A percentile compares a stretch with the other conserved stretches of the same genome.
These are phyloP conservation scores for Alternaria alternata DNA, from an alignment of 2,329 filamentous ascomycete species.

Conservation along the genomic window DNA sequence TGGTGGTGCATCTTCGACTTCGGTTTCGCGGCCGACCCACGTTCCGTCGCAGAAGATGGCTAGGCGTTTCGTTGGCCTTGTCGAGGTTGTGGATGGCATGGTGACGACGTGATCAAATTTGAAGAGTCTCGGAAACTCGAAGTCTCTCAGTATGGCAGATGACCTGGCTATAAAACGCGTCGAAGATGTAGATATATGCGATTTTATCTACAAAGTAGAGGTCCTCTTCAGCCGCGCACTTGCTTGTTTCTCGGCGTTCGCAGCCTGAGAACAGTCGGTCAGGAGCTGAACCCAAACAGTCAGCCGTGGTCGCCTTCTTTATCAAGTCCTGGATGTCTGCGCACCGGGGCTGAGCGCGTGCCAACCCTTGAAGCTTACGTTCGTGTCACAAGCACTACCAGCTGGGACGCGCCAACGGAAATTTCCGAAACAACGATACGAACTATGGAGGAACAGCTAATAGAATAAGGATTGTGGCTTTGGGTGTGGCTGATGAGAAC, in stretches of 20 bases:
- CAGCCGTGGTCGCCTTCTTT: constrained; percentile 19
- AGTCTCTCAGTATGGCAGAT: neutral
- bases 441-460: neutral
- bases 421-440: neutral
- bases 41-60: constrained; percentile 48
- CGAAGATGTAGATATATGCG: neutral
- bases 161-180: neutral
- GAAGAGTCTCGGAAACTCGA: neutral
- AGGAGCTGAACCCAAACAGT: neutral
- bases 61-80: constrained; percentile 35
- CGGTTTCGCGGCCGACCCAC: constrained; percentile 48
- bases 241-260: constrained; percentile 1
- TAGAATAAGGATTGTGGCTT: neutral
- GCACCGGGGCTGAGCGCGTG: constrained; percentile 19
- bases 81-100: constrained; percentile 20
- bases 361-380: constrained; percentile 6
- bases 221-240: neutral
- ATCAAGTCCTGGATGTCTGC: constrained; percentile 5
- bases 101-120: neutral
- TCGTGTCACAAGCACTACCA: constrained; percentile 16
- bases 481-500: neutral
- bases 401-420: neutral
- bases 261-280: neutral
- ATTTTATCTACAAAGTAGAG: neutral
- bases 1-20: constrained; percentile 32